A percentile compares a stretch with the other conserved stretches of the same genome.
phyloP scores from a whole-genome alignment of 805 yeast species.

The Kluyveromyces lactis region DNA sequence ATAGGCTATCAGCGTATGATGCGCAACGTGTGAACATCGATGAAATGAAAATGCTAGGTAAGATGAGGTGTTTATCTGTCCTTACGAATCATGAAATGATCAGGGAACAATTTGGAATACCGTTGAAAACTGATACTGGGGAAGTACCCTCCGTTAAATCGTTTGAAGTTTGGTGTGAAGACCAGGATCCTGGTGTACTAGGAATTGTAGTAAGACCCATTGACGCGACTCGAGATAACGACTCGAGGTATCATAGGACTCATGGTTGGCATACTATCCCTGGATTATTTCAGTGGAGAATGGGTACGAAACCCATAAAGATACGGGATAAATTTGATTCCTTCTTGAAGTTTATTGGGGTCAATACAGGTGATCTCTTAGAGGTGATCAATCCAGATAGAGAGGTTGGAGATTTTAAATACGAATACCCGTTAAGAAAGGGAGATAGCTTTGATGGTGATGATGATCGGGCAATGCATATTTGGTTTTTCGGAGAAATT shows the following conservation, averaged over 20 bases:
- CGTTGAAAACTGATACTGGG: slow-evolving; percentile 15
- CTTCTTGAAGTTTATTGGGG: slow-evolving; percentile 16
- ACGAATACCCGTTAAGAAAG: slow-evolving; percentile 22
- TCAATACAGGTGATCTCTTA: slow-evolving; percentile 17
- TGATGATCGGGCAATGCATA: slow-evolving; percentile 16
- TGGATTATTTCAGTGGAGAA: slow-evolving; percentile 19
- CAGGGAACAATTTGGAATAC: slow-evolving; percentile 26
- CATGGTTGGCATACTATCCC: slow-evolving; percentile 22
- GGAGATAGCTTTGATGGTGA: slow-evolving; percentile 5
- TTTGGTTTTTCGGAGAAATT: slow-evolving; percentile 27
- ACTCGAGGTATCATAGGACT: background rate
- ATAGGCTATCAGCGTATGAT: slow-evolving; percentile 19
- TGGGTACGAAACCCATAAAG: slow-evolving; percentile 19
- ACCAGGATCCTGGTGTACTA: slow-evolving; percentile 23
- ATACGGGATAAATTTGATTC: slow-evolving; percentile 11
- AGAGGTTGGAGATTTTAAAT: slow-evolving; percentile 20
- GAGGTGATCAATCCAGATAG: slow-evolving; percentile 20
- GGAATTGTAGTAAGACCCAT: slow-evolving; percentile 19
- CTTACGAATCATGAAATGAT: slow-evolving; percentile 25
- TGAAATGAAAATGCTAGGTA: slow-evolving; percentile 15
- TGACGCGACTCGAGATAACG: slow-evolving; percentile 5
- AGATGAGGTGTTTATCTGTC: slow-evolving; percentile 16
- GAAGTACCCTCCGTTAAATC: slow-evolving; percentile 15
- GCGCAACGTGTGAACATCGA: slow-evolving; percentile 14
- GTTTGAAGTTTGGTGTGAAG: slow-evolving; percentile 26